Conservation (phyloP, 2,329 filamentous ascomycete genomes). For the Fusarium incarnatum region DNA sequence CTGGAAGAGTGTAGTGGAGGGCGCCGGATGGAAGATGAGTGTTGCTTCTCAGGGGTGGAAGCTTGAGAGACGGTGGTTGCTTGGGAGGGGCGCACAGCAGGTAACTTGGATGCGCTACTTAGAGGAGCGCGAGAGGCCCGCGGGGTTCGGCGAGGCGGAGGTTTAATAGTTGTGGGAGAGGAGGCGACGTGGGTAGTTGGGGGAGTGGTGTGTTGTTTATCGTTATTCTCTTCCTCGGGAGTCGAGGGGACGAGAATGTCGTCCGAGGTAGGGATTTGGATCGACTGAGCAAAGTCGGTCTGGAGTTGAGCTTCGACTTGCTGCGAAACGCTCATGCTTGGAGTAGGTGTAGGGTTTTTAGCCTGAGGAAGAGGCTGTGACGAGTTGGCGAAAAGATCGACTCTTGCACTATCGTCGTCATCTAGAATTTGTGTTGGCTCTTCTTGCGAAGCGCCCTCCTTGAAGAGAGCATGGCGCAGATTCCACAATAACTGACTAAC, state of each 20-base stretch:
- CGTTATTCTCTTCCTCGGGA: constrained; percentile 37
- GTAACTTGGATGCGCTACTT: constrained; percentile 19
- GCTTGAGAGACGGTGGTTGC: constrained; percentile 54
- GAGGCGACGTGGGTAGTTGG: constrained; percentile 27
- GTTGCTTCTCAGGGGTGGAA: constrained; percentile 49
- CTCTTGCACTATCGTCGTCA: constrained; percentile 33
- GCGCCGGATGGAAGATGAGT: constrained; percentile 23
- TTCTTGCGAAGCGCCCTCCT: constrained; percentile 43
- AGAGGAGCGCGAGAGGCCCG: constrained; percentile 34
- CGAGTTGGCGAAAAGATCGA: constrained; percentile 39
- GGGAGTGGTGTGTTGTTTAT: constrained; percentile 20
- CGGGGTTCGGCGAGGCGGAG: constrained; percentile 29
- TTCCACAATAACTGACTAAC: constrained; percentile 70
- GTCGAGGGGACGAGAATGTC: constrained; percentile 53
- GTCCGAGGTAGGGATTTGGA: constrained; percentile 49
- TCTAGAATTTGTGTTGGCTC: constrained; percentile 20
- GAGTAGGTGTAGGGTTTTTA: constrained; percentile 36
- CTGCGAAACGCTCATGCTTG: constrained; percentile 59
- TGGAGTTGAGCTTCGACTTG: constrained; percentile 64
- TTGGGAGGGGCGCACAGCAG: constrained; percentile 48
- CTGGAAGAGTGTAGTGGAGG: constrained; percentile 40
- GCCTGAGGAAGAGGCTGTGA: constrained; percentile 23
- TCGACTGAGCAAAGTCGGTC: constrained; percentile 58
- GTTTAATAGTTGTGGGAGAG: constrained; percentile 30
- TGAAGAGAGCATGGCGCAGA: constrained; percentile 63